Evolutionary conservation across 2,329 filamentous ascomycete genomes (phyloP), one percentile per base, ranked within the genome.

Genomic region (Nemania abortiva): DNA sequence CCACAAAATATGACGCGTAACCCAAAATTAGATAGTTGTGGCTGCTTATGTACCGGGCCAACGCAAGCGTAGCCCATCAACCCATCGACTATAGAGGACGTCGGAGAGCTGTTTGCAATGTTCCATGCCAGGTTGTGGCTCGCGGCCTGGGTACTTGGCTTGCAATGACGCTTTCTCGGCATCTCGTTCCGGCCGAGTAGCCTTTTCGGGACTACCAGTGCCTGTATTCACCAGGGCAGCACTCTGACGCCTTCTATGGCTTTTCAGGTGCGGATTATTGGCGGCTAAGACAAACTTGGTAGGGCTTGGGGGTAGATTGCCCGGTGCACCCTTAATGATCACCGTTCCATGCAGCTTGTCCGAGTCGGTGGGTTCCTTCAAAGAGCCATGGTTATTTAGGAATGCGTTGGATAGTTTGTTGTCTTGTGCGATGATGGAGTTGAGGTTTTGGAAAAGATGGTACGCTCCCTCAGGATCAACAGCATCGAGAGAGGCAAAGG

Each of bases 401-500:
- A 88, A 83, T 1, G 86, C 81, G 5, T 80, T 79, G 72, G 82
- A 84, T 11, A 95, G 84, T 78, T 91, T 93, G 24, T 86, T 84
- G 75, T 95, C 92, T 56, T 87, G 85, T 52, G 91, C 87, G 55
- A 97, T 86, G 65, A 89, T 88, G n/a, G 92, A 87, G 69, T 97
- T 86, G 72, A 97, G 88, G 65, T 89, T 87, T 76, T 90, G 92
- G 77, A 99, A 86, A 18, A 99, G 86, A 73, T 97, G 90, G 75
- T 95, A 96, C 49, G 95, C 89, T 20, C 95, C 95, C 78, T 98
- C 95, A 0, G 95, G 95, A 76, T 99, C 95, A 34, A 95, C 86
- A 53, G 92, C 89, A 79, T 98, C 93, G 37, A 99, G 86, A 13
- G 90, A 87, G 4, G 91, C 91, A 84, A 96, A 97, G 0, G 95